Evolutionary conservation across 345 rosid genomes (phyloP).

Genomic region (Eucalyptus sp.): DNA sequence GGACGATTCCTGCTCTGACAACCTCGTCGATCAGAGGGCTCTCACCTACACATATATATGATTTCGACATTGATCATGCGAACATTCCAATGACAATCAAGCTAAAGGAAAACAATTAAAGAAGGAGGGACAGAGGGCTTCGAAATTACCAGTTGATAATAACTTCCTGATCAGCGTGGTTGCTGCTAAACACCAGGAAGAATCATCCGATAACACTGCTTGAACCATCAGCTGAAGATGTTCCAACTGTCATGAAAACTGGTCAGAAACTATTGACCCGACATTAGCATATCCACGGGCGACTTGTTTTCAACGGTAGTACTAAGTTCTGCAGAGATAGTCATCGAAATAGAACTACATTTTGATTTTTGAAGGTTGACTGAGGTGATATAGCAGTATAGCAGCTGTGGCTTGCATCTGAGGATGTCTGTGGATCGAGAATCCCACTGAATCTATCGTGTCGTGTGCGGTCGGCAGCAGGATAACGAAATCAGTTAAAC

Average conservation of each 20-base stretch:
- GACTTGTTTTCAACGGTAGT: background rate
- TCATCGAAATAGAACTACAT: background rate
- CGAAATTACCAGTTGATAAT: slow-evolving; percentile 44
- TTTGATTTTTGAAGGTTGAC: background rate
- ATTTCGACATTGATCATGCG: background rate
- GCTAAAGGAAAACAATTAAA: background rate
- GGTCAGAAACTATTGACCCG: background rate
- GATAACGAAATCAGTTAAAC: background rate
- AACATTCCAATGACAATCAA: background rate
- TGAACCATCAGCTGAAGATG: slow-evolving; percentile 52
- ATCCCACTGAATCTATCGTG: background rate
- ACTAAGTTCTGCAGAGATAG: background rate
- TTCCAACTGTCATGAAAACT: slow-evolving; percentile 42
- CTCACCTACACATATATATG: slow-evolving; percentile 19
- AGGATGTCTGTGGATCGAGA: background rate
- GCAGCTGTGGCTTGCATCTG: background rate
- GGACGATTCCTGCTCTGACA: slow-evolving; percentile 55
- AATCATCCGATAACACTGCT: slow-evolving; percentile 24
- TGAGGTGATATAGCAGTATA: background rate
- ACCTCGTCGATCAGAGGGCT: slow-evolving; percentile 76
- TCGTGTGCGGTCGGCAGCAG: background rate
- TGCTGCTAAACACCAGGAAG: slow-evolving; percentile 35
- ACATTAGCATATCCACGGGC: background rate
- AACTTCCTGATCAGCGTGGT: slow-evolving; percentile 68
- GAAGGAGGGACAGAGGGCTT: background rate